These are phyloP conservation scores for Mycena vitilis DNA, from an alignment of 768 basidiomycete species.

Conservation along the genomic window DNA sequence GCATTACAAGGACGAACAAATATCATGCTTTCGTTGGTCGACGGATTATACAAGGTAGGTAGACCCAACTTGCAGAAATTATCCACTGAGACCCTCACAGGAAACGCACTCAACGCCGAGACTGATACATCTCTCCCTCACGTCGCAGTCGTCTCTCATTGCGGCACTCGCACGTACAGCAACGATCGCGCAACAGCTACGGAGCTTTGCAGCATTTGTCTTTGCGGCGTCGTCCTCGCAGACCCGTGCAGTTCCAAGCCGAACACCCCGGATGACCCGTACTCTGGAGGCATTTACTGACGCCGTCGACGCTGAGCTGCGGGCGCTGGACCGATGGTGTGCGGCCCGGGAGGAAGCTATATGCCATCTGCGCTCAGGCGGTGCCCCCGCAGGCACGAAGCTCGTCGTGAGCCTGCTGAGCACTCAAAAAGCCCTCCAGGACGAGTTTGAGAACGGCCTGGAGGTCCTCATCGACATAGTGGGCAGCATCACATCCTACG, in stretches of 20 bases:
- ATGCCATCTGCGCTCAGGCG: constrained; percentile 66
- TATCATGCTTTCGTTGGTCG: constrained; percentile 59
- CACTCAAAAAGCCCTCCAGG: constrained; percentile 68
- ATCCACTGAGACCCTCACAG: constrained; percentile 44
- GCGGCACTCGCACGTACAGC: constrained; percentile 67
- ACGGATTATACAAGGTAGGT: constrained; percentile 48
- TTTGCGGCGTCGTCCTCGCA: constrained; percentile 49
- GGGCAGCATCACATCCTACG: constrained; percentile 46
- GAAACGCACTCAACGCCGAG: constrained; percentile 65
- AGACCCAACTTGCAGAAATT: background rate
- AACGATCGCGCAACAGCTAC: constrained; percentile 70
- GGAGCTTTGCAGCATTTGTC: constrained; percentile 67
- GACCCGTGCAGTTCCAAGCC: constrained; percentile 25
- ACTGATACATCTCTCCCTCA: constrained; percentile 74
- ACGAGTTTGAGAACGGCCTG: constrained; percentile 69
- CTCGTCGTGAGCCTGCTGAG: constrained; percentile 75
- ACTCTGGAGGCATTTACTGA: constrained; percentile 89
- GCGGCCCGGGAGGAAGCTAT: constrained; percentile 75
- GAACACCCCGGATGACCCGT: constrained; percentile 51
- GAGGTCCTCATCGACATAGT: constrained; percentile 66
- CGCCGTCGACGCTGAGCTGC: constrained; percentile 72
- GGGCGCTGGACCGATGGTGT: constrained; percentile 75
- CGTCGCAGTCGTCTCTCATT: constrained; percentile 75
- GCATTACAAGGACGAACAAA: constrained; percentile 79
- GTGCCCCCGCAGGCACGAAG: constrained; percentile 46